Percentiles rank a stretch among this genome's conserved stretches.
Conservation (phyloP, 768 basidiomycete genomes). For the Termitomyces sp. region DNA sequence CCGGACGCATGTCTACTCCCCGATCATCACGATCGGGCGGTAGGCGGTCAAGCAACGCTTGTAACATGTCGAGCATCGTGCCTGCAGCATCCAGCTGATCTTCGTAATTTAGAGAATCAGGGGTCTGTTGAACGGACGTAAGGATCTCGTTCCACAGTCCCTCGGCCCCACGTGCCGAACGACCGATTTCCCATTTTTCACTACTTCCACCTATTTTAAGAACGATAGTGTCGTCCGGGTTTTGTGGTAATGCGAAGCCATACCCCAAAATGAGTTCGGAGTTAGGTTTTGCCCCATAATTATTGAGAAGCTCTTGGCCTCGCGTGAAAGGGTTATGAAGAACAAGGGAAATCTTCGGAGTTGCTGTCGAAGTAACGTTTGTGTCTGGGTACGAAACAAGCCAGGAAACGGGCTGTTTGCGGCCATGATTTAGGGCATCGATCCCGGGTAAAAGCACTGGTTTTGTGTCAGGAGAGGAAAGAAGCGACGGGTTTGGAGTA, state of each 20-base stretch:
- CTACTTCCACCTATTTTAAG: slow-evolving; percentile 66
- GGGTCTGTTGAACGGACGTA: slow-evolving; percentile 23
- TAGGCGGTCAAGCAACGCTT: slow-evolving; percentile 44
- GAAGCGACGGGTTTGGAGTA: slow-evolving; percentile 48
- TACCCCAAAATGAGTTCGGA: slow-evolving; percentile 89
- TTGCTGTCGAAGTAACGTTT: slow-evolving; percentile 12
- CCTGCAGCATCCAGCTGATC: slow-evolving; percentile 67
- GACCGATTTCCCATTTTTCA: slow-evolving; percentile 60
- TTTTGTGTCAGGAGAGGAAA: slow-evolving; percentile 47
- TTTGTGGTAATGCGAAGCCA: slow-evolving; percentile 77
- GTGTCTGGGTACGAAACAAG: slow-evolving; percentile 41
- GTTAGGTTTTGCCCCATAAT: slow-evolving; percentile 91
- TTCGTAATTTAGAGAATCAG: slow-evolving; percentile 40
- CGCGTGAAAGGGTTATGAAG: slow-evolving; percentile 38
- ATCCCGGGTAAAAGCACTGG: slow-evolving; percentile 86
- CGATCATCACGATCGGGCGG: slow-evolving; percentile 28
- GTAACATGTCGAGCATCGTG: slow-evolving; percentile 64
- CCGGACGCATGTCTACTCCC: slow-evolving; percentile 35
- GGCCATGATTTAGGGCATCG: slow-evolving; percentile 83
- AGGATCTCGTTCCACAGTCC: slow-evolving; percentile 59
- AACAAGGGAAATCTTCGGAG: slow-evolving; percentile 57
- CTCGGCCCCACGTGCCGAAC: slow-evolving; percentile 49
- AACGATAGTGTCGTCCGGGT: slow-evolving; percentile 84
- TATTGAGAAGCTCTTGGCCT: slow-evolving; percentile 74
- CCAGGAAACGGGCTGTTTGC: slow-evolving; percentile 83